Evolutionary conservation across 116 monocot genomes (phyloP), one percentile per base, ranked within the genome.

Genomic region (Trichopus zeylanicus): DNA sequence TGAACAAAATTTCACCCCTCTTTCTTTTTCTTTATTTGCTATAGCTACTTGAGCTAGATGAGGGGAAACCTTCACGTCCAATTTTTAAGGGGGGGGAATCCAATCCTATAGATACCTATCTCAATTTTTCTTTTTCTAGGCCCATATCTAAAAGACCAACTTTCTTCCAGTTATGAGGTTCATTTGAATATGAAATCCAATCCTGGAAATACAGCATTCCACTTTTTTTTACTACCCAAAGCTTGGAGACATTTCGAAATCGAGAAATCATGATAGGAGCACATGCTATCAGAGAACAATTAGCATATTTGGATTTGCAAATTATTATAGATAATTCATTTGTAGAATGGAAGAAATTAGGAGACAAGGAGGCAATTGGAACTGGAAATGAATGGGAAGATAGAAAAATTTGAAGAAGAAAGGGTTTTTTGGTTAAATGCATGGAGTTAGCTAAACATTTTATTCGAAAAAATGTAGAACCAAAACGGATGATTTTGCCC

Each of bases 181-280:
- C 38, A 62, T 71, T 64, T 27, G 1, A 71, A 64, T 56, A 46
- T 46, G 71, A 71, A 71, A 63, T 71, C 47, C 71, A 71, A 71
- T 71, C 63, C 29, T 57, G 56, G 31, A 64, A 71, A 63, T 71
- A 71, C 64, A 71, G 26, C 56, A 64, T 71, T 31, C 11, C 38
- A 4, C 38, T 38, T 64, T 59, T 67, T 57, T 72, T 64, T 72
- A 62, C 54, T 29, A 62, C 54, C 38, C 70, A 60, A 38, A 48
- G 60, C 32, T 69, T 69, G 27, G 31, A 69, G 60, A 60, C 70
- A 55, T 56, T 62, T 70, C 13, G 55, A 63, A 70, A 62, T 62
- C 42, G 55, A 70, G 55, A 62, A 69, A 56, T 62, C 20, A 54
- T 49, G 1, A 38, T 35, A 26, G 38, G 56, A 65, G 47, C 26